phyloP scores from a whole-genome alignment of 306 rosid species.

The Citrullus amarus region DNA sequence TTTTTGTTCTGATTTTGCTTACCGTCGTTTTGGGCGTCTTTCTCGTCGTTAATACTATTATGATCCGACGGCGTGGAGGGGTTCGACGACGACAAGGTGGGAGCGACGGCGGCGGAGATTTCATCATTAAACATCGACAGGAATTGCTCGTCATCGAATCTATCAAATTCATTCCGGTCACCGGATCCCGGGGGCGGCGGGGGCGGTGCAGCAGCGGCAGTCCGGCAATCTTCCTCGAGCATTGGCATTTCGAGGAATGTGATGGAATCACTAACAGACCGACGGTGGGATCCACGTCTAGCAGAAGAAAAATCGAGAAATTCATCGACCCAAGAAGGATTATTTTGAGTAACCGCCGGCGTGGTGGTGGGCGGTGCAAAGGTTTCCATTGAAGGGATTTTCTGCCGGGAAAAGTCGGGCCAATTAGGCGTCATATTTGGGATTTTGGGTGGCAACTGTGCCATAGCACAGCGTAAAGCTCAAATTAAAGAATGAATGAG shows the following conservation, averaged over 20 bases:
- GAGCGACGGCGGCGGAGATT: constrained; percentile 20
- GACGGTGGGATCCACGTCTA: constrained; percentile 67
- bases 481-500: neutral
- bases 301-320: constrained; percentile 67
- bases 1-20: constrained; percentile 24
- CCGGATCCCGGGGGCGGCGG: neutral
- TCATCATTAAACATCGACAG: constrained; percentile 73
- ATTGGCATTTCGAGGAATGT: constrained; percentile 54
- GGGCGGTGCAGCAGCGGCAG: neutral
- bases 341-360: constrained; percentile 7
- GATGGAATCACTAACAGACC: constrained; percentile 61
- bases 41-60: constrained; percentile 55
- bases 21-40: constrained; percentile 7
- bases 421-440: constrained; percentile 60
- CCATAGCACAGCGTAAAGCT: constrained; percentile 28
- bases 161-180: constrained; percentile 37
- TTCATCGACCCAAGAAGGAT: constrained; percentile 83
- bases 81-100: constrained; percentile 44
- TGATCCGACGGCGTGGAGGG: constrained; percentile 74
- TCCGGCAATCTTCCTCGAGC: constrained; percentile 44
- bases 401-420: constrained; percentile 47
- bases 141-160: constrained; percentile 77
- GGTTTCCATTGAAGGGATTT: constrained; percentile 24
- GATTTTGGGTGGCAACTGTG: constrained; percentile 87
- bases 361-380: constrained; percentile 13